These are phyloP conservation scores for Saccharomycopsis fermentans DNA, from an alignment of 805 yeast genomes.

Conservation along the genomic window DNA sequence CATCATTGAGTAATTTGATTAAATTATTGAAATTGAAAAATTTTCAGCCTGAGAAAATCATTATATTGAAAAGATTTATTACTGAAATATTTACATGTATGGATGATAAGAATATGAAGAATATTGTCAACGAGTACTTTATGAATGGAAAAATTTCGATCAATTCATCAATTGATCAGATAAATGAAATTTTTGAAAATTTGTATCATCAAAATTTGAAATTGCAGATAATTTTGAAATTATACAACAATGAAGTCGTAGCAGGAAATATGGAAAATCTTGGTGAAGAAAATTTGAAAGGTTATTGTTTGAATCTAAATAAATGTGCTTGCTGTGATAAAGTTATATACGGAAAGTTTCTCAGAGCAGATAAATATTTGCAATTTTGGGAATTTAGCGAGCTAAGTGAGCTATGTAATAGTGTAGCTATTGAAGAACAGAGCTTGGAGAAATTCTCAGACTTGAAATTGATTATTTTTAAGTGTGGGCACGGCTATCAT, in stretches of 20 bases:
- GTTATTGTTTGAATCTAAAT: constrained; percentile 50
- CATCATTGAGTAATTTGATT: not conserved
- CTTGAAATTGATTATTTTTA: constrained; percentile 40
- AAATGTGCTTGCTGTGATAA: constrained; percentile 75
- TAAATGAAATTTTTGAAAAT: constrained; percentile 37
- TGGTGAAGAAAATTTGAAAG: constrained; percentile 35
- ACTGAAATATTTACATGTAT: not conserved
- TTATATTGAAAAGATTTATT: not conserved
- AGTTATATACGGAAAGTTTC: constrained; percentile 48
- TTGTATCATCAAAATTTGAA: constrained; percentile 17
- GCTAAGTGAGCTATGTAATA: constrained; percentile 2
- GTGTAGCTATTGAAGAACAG: not conserved
- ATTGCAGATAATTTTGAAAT: constrained; percentile 22
- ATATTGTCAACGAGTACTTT: not conserved
- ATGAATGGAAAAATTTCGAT: not conserved
- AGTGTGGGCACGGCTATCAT: constrained; percentile 62
- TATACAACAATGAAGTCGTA: constrained; percentile 30
- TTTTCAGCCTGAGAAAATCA: not conserved
- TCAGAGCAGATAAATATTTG: constrained; percentile 27
- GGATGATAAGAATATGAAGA: not conserved
- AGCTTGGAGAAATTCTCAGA: constrained; percentile 5
- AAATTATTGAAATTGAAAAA: not conserved
- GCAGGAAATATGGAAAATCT: constrained; percentile 36
- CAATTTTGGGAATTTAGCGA: constrained; percentile 45
- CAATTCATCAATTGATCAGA: not conserved